These are phyloP conservation scores for Cynanchum wilfordii DNA, from an alignment of 257 asterid species.

Conservation along the genomic window DNA sequence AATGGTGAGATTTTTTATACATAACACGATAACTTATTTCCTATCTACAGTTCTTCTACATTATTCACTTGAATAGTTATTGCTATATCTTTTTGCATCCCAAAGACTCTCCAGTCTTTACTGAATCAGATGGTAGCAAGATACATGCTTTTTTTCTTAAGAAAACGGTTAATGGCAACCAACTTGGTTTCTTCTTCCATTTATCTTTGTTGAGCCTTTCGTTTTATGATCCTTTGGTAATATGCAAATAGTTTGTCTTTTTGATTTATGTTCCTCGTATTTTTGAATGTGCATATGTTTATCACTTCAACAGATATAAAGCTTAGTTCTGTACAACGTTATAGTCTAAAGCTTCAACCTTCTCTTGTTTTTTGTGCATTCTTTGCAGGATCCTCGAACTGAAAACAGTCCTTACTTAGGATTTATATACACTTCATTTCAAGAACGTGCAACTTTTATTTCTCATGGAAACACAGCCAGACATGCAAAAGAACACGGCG, in stretches of 20 bases:
- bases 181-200: neutral
- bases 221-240: neutral
- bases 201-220: neutral
- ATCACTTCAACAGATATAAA: neutral
- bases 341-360: neutral
- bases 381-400: slow-evolving; percentile 61
- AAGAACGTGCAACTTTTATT: slow-evolving; percentile 78
- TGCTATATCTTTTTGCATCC: neutral
- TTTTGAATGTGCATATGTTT: neutral
- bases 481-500: slow-evolving; percentile 66
- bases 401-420: slow-evolving; percentile 83
- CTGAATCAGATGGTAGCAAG: neutral
- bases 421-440: slow-evolving; percentile 78
- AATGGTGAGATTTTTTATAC: slow-evolving; percentile 45
- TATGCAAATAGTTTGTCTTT: neutral
- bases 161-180: neutral
- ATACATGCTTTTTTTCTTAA: neutral
- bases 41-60: neutral
- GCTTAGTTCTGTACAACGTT: neutral
- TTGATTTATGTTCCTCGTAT: neutral
- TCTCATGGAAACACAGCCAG: slow-evolving; percentile 84
- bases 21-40: neutral
- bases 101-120: neutral
- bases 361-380: neutral
- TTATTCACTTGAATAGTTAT: neutral